These are phyloP conservation scores for Amoebophrya sp. DNA, from an alignment of 169 alveolate genomes.

Conservation along the genomic window DNA sequence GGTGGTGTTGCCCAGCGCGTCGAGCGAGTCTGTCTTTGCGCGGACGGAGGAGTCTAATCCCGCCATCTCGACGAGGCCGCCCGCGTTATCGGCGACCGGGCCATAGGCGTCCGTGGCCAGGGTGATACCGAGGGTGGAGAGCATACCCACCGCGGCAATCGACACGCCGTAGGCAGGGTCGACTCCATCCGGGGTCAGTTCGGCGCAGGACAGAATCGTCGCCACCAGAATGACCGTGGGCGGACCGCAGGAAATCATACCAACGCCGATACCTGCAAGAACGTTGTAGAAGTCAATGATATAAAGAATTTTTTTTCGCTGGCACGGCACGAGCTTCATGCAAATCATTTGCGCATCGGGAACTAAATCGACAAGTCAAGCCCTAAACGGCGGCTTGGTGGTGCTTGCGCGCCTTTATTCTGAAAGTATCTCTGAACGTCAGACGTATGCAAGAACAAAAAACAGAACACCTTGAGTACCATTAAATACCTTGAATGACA, in stretches of 20 bases:
- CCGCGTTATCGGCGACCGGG: constrained; percentile 74
- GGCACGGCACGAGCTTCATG: too few relatives aligned
- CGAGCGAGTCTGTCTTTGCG: constrained; percentile 65
- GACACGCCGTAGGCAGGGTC: constrained; percentile 64
- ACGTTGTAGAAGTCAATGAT: too few relatives aligned
- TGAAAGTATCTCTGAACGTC: too few relatives aligned
- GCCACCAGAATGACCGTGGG: constrained; percentile 5
- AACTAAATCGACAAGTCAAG: too few relatives aligned
- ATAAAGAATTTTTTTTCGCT: too few relatives aligned
- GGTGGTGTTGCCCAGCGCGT: constrained; percentile 72
- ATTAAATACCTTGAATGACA: constrained; percentile 59
- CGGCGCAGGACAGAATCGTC: neutral
- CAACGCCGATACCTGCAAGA: constrained; percentile 53
- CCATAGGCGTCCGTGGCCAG: constrained; percentile 72
- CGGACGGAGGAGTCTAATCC: constrained; percentile 61
- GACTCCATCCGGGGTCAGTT: neutral
- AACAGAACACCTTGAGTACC: constrained; percentile 53
- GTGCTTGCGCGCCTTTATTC: too few relatives aligned
- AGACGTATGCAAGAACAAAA: neutral
- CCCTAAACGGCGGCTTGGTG: too few relatives aligned
- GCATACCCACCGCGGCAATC: constrained; percentile 73
- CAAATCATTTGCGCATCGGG: too few relatives aligned
- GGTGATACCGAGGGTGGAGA: constrained; percentile 61
- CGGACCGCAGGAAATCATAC: constrained; percentile 4
- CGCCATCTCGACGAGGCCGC: constrained; percentile 76